phyloP scores from a whole-genome alignment of 108 stramenopile species.

The Seminavis robusta region DNA sequence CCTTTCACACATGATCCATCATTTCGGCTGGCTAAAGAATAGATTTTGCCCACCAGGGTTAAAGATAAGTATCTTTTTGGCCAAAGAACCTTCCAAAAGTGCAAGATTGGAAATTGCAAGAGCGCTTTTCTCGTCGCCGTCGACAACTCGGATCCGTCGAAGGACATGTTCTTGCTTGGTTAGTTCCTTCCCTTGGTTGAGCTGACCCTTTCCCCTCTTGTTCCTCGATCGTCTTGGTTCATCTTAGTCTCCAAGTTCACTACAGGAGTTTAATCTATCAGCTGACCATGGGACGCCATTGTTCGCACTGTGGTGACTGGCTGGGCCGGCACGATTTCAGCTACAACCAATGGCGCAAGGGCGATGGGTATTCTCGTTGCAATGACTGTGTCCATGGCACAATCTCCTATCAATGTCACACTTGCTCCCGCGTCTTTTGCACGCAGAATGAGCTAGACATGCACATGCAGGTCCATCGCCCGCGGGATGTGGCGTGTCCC shows the following conservation, averaged over 20 bases:
- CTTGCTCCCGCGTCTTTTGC: constrained; percentile 46
- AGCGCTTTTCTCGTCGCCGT: too few relatives aligned
- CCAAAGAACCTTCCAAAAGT: too few relatives aligned
- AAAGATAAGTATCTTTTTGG: too few relatives aligned
- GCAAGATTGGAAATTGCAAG: too few relatives aligned
- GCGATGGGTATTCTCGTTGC: constrained; percentile 54
- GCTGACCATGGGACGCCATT: constrained; percentile 56
- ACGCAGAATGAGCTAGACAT: constrained; percentile 55
- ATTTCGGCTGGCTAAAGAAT: too few relatives aligned
- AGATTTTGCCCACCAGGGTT: too few relatives aligned
- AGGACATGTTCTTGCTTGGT: too few relatives aligned
- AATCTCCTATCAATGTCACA: constrained; percentile 20
- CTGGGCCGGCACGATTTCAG: constrained; percentile 27
- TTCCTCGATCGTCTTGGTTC: not conserved
- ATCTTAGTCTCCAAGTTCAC: not conserved
- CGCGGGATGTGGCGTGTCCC: constrained; percentile 61
- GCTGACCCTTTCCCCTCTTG: not conserved
- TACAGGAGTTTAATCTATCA: not conserved
- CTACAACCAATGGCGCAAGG: constrained; percentile 62
- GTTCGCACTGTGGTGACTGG: constrained; percentile 36
- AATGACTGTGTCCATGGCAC: constrained; percentile 33
- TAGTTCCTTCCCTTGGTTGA: not conserved
- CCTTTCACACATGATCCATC: too few relatives aligned
- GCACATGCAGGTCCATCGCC: constrained; percentile 78
- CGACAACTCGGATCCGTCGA: too few relatives aligned